Percentiles rank a stretch among this genome's conserved stretches.
These are phyloP conservation scores for Trypanosoma boissoni DNA, from an alignment of 208 protist genomes.

Conservation along the genomic window DNA sequence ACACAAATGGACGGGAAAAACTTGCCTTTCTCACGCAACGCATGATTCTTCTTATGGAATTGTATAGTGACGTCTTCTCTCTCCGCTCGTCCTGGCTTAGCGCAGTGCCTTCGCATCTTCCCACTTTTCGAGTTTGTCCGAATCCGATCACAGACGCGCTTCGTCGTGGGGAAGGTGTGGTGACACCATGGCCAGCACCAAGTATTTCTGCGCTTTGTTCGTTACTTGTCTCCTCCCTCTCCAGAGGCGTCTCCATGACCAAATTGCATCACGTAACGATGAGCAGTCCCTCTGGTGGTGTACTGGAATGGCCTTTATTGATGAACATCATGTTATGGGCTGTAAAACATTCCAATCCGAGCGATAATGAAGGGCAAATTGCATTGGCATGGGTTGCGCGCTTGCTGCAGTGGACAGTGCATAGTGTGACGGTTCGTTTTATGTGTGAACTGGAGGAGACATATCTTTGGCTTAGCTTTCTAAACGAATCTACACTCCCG, in stretches of 20 bases:
- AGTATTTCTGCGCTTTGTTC: slow-evolving; percentile 66
- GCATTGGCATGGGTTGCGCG: slow-evolving; percentile 70
- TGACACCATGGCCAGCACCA: slow-evolving; percentile 20
- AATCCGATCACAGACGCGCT: slow-evolving; percentile 49
- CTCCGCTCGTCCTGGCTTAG: slow-evolving; percentile 75
- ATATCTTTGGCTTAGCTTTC: slow-evolving; percentile 52
- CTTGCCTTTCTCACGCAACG: slow-evolving; percentile 67
- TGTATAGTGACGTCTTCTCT: slow-evolving; percentile 76
- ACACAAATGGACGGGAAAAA: slow-evolving; percentile 28
- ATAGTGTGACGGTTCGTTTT: slow-evolving; percentile 76
- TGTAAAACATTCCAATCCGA: slow-evolving; percentile 30
- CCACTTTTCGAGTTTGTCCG: slow-evolving; percentile 31
- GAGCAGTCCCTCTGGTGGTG: slow-evolving; percentile 39
- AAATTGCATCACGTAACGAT: slow-evolving; percentile 89
- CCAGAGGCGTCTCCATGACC: slow-evolving; percentile 64
- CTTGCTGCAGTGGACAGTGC: slow-evolving; percentile 80
- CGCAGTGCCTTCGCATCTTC: slow-evolving; percentile 61
- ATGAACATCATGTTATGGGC: slow-evolving; percentile 80
- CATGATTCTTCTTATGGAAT: slow-evolving; percentile 76
- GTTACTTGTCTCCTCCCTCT: slow-evolving; percentile 61
- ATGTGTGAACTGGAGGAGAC: slow-evolving; percentile 69
- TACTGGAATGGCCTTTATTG: slow-evolving; percentile 84
- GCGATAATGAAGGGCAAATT: slow-evolving; percentile 27
- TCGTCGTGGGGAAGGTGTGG: slow-evolving; percentile 22
- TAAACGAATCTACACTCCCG: slow-evolving; percentile 62